These are phyloP conservation scores for Silene noctiflora DNA, from an alignment of 179 eudicot species.

Conservation along the genomic window DNA sequence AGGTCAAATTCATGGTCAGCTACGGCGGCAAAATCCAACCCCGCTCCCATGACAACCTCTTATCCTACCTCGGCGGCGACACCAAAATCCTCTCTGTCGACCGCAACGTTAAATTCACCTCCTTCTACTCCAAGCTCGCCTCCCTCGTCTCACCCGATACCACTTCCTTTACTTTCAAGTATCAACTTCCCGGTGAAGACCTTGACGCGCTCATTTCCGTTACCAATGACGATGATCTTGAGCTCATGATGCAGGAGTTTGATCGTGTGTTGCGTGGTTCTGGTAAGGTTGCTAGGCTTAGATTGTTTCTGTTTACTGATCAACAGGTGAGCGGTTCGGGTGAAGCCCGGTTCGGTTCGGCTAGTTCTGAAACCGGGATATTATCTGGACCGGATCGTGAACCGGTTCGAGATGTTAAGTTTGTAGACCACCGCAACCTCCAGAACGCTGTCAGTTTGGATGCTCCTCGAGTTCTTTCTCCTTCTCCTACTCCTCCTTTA, in stretches of 20 bases:
- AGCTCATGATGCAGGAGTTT: slow-evolving; percentile 76
- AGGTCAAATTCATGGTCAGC: slow-evolving; percentile 40
- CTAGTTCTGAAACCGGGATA: slow-evolving; percentile 21
- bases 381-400: neutral
- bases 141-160: slow-evolving; percentile 23
- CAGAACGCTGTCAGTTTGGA: neutral
- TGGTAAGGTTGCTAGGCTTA: slow-evolving; percentile 47
- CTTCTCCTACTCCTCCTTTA: slow-evolving; percentile 19
- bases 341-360: slow-evolving; percentile 14
- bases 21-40: slow-evolving; percentile 51
- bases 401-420: slow-evolving; percentile 27
- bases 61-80: slow-evolving; percentile 64
- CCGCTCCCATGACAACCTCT: slow-evolving; percentile 45
- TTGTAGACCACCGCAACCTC: slow-evolving; percentile 34
- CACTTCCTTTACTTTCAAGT: slow-evolving; percentile 42
- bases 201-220: slow-evolving; percentile 74
- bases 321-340: neutral
- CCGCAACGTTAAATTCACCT: slow-evolving; percentile 42
- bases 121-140: slow-evolving; percentile 49
- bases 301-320: slow-evolving; percentile 52
- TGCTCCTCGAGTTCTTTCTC: neutral
- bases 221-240: slow-evolving; percentile 69
- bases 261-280: slow-evolving; percentile 51
- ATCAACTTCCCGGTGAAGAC: slow-evolving; percentile 68
- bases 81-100: slow-evolving; percentile 59